Base-by-base conservation (phyloP, 176 grass and related monocot species). In the Oryza rufipogon region DNA sequence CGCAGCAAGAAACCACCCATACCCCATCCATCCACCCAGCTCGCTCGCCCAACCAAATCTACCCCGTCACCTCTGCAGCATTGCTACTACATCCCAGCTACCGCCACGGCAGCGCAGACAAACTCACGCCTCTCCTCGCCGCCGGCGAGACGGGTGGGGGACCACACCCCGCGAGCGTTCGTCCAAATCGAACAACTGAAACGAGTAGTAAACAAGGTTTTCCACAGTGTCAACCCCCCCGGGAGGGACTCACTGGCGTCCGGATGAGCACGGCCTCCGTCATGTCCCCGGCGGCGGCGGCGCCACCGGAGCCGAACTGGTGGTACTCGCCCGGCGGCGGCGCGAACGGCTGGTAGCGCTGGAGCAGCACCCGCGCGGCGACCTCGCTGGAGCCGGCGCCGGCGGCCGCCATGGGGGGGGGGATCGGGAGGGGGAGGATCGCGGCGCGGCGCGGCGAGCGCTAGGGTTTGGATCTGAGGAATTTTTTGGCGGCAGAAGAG, bases 311-410 rank as follows among this genome's bases (percentile, higher is more conserved):
- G 39, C 58, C 76, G 90, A 91, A 91, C 66, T 78, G 47, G 90
- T 91, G 90, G 86, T 91, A 91, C n/a, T 91, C 90, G 49, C 82
- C 90, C 5, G 86, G 90, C 41, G 69, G 48, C 60, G 78, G 44
- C 68, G 82, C 82, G 73, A 91, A 91, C 8, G 82, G 90, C 61
- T 81, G 86, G 78, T 91, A 83, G 1, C 74, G 78, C 82, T 85
- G 81, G 86, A 91, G 77, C 86, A 88, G 68, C 82, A 68, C 77
- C 38, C 78, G 82, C 66, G 83, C 81, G 23, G 68, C 19, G 60
- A 75, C 81, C 66, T 90, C 88, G 83, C 65, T 63, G 71, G 82
- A 60, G 52, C 65, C 87, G 54, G 67, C 73, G 56, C 78, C 82
- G 82, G 90, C 68, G 5, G 86, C 72, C 56, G 90, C 90, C 90